These are phyloP conservation scores for Cercospora janseana DNA, from an alignment of 2,329 filamentous ascomycete species.

Conservation along the genomic window DNA sequence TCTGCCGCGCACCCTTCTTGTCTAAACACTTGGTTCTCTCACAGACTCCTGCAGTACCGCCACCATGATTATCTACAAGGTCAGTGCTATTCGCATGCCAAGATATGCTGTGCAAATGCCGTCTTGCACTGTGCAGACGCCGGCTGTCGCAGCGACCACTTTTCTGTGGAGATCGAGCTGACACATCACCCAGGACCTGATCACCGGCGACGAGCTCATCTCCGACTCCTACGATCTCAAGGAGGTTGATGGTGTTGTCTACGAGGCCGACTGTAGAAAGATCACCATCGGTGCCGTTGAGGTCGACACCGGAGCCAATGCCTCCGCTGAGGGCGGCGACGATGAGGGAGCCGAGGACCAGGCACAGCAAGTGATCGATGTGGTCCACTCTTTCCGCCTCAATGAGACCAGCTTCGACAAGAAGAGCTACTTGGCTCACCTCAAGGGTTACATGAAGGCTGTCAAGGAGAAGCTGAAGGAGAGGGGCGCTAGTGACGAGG, in stretches of 20 bases:
- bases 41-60: slow-evolving; percentile 27
- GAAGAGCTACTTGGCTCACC: slow-evolving; percentile 76
- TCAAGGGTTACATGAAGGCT: slow-evolving; percentile 95
- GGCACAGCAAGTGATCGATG: slow-evolving; percentile 79
- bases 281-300: slow-evolving; percentile 71
- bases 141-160: slow-evolving; percentile 11
- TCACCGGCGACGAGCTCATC: slow-evolving; percentile 92
- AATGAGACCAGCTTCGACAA: slow-evolving; percentile 78
- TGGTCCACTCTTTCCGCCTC: slow-evolving; percentile 89
- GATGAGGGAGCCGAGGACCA: slow-evolving; percentile 69
- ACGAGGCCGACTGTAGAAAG: slow-evolving; percentile 90
- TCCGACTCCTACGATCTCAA: slow-evolving; percentile 89
- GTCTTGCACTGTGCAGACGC: slow-evolving; percentile 4
- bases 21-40: slow-evolving; percentile 16
- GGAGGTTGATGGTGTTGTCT: slow-evolving; percentile 74
- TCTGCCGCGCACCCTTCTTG: slow-evolving; percentile 18
- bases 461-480: slow-evolving; percentile 70
- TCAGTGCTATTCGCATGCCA: slow-evolving; percentile 35
- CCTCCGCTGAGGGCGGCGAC: slow-evolving; percentile 80
- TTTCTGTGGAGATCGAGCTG: slow-evolving; percentile 16
- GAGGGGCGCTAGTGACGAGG: slow-evolving; percentile 60
- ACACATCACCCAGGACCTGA: slow-evolving; percentile 64
- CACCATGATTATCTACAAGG: slow-evolving; percentile 61
- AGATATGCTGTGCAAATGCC: no score
- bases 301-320: slow-evolving; percentile 87